Evolutionary conservation across 129 eudicot genomes (phyloP), one percentile per base, ranked within the genome.

Genomic region (Arctium minus): DNA sequence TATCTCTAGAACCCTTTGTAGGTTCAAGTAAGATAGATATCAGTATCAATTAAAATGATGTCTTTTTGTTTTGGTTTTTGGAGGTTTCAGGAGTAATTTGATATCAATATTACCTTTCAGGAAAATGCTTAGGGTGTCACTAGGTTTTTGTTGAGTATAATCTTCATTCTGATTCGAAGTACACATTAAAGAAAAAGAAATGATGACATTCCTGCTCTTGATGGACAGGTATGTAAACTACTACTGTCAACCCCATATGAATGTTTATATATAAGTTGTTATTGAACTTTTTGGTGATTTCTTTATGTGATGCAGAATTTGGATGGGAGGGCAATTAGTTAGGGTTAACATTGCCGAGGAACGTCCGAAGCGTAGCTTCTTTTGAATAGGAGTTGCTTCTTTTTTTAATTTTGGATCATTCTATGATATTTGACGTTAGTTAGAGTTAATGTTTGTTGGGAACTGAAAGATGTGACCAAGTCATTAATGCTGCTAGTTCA

Each of bases 311-410:
- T 86, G 89, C 94, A 91, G 98, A 82, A 50, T 65, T 86, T 93
- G 89, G 97, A 88, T 62, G 98, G 98, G 60, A 91, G 98, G 80
- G 87, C 88, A 22, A 86, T 93, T 40, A 87, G 88, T n/a, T n/a
- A n/a, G n/a, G 77, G 98, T 91, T 73, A 93, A 89, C 46, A 88
- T 86, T 44, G 98, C 98, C 3, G 90, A 89, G 80, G 96, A 91
- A 17, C 90, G 91, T 71, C 89, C 88, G 17, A 85, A 86, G 81
- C 92, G 90, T 11, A 42, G 56, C 85, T 83, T 87, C 44, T 91
- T 85, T 73, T 92, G 82, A 87, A 37, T 72, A 60, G 79, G 78
- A 79, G 53, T 33, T 73, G 69, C 29, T 84, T 22, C 12, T 64
- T 72, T 78, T 7, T 18, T 62, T 84, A 70, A 72, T 84, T 84